Conservation (phyloP, 345 rosid species). For the Geranium rotundifolium region DNA sequence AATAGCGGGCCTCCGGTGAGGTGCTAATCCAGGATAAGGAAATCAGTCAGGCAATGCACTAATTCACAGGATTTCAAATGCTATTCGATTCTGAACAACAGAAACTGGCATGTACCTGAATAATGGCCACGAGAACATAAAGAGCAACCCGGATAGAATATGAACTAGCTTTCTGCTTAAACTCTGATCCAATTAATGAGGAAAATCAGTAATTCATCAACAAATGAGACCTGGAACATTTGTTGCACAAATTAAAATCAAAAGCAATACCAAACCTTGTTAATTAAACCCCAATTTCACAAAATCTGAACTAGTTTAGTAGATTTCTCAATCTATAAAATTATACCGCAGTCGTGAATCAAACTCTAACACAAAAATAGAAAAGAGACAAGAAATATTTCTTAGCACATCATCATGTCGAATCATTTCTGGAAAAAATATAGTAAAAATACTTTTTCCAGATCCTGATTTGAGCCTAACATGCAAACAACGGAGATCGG, state of each 20-base stretch:
- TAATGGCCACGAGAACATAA: constrained; percentile 63
- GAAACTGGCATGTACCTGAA: constrained; percentile 44
- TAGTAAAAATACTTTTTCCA: constrained; percentile 1
- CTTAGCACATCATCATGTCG: too few species aligned
- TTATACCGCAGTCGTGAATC: too few species aligned
- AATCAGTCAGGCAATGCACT: constrained; percentile 5
- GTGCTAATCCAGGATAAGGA: constrained; percentile 43
- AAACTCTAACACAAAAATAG: too few species aligned
- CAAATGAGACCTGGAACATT: neutral
- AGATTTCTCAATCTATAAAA: too few species aligned
- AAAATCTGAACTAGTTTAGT: too few species aligned
- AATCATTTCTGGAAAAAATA: too few species aligned
- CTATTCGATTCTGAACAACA: too few species aligned
- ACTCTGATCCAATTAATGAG: constrained; percentile 28
- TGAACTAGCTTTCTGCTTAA: constrained; percentile 87
- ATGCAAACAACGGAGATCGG: neutral
- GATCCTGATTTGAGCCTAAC: neutral
- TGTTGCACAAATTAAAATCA: too few species aligned
- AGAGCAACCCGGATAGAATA: constrained; percentile 66
- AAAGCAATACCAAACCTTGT: neutral
- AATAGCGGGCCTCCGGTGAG: constrained; percentile 61
- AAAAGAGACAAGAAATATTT: too few species aligned
- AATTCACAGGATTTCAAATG: neutral
- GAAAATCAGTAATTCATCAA: neutral
- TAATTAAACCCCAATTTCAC: neutral